Base-by-base conservation (phyloP, 306 rosid species). In the Senna siamea region DNA sequence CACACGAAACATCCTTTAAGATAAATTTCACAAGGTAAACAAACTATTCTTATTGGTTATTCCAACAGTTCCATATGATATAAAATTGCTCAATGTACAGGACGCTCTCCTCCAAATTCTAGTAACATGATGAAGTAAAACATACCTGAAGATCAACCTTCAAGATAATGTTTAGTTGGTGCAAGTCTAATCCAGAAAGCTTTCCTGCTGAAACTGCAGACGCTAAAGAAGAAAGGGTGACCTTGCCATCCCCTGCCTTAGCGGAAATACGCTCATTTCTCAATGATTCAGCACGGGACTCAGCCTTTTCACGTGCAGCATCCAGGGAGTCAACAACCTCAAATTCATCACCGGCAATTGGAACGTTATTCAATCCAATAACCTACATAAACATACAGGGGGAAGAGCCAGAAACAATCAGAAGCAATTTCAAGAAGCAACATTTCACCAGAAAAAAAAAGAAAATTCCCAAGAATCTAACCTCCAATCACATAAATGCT, bases 121-220 rank as follows among this genome's bases (percentile, higher is more conserved):
- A 69, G 26, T 34, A 40, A 69, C 18, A 54, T 18, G 67, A 5
- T 62, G 84, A 19, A 47, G 74, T 40, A 57, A 66, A 63, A 51
- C 77, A 82, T 89, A 94, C 99, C 99, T 94, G 97, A 88, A 92
- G 88, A 80, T 94, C 98, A 84, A 94, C 99, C 83, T 94, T 94
- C 93, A 94, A 80, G 68, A 94, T 79, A 19, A 94, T 70, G 84
- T 92, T 94, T 62, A 94, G 86, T 79, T 94, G 97, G 85, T 94
- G 99, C 86, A 94, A 88, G 87, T 94, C 99, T 70, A 94, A 23
- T 58, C 99, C 99, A 76, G 97, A 69, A 68, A 85, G 90, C 88
- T 83, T 89, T 74, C 95, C 90, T 14, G 93, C 57, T 26, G 96
- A 88, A 75, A 94, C 92, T 52, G 99, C 99, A 41, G 99, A 92